A percentile compares a stretch with the other conserved stretches of the same genome.
Conservation (phyloP, 208 protist species). For the Blechomonas ayalai region DNA sequence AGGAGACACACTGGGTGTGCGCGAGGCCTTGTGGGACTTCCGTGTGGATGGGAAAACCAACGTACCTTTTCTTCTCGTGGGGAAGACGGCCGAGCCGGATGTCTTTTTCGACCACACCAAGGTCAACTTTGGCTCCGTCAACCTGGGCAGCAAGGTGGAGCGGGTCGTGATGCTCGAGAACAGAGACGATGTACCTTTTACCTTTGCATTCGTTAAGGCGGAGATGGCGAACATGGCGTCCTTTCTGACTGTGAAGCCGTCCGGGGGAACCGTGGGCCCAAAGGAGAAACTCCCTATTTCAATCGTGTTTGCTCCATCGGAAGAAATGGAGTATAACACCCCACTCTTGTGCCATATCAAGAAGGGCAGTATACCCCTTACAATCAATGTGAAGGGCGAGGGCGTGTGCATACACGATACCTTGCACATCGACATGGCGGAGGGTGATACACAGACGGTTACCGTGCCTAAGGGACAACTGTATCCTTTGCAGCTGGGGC, state of each 20-base stretch:
- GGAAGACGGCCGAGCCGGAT: slow-evolving; percentile 88
- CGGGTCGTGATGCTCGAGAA: slow-evolving; percentile 90
- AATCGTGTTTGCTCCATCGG: slow-evolving; percentile 81
- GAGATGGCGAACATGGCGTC: slow-evolving; percentile 26
- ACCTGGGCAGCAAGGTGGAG: slow-evolving; percentile 67
- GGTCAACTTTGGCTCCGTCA: slow-evolving; percentile 90
- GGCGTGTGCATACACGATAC: slow-evolving; percentile 89
- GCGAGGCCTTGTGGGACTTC: slow-evolving; percentile 92
- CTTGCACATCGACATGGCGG: slow-evolving; percentile 59
- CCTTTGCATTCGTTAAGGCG: slow-evolving; percentile 87
- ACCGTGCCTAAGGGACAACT: slow-evolving; percentile 22
- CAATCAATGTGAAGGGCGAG: slow-evolving; percentile 95
- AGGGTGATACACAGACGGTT: slow-evolving; percentile 15
- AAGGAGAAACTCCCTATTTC: slow-evolving; percentile 61
- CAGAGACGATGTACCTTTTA: slow-evolving; percentile 89
- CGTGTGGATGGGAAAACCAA: slow-evolving; percentile 69
- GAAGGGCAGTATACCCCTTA: slow-evolving; percentile 86
- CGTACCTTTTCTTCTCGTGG: slow-evolving; percentile 93
- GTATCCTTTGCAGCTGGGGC: slow-evolving; percentile 79
- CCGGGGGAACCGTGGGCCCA: slow-evolving; percentile 68
- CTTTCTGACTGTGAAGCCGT: slow-evolving; percentile 75
- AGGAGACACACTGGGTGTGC: slow-evolving; percentile 71
- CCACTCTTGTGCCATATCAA: slow-evolving; percentile 88
- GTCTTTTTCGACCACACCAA: slow-evolving; percentile 86
- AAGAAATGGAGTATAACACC: slow-evolving; percentile 92